A percentile compares a stretch with the other conserved stretches of the same genome.
These are phyloP conservation scores for Tolypocladium ophioglossoides DNA, from an alignment of 2,329 filamentous ascomycete genomes.

Conservation along the genomic window DNA sequence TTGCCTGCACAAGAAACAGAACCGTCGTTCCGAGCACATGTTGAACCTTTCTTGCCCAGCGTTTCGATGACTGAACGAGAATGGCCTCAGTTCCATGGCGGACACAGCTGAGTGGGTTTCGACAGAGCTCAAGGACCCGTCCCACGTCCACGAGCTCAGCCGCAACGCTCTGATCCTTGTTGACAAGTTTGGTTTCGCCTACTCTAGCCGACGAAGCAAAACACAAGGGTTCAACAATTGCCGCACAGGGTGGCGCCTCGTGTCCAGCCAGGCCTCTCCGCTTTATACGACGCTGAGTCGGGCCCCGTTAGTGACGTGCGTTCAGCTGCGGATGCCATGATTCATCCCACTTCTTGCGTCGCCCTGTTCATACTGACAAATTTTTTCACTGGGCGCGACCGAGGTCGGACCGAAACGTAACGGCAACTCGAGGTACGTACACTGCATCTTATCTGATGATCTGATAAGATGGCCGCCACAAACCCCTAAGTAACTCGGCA, in stretches of 20 bases:
- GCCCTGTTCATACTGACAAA: too few species aligned
- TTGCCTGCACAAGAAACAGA: too few species aligned
- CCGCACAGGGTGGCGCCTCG: background rate
- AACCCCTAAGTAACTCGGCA: too few species aligned
- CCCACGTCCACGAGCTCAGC: background rate
- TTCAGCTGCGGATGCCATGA: background rate
- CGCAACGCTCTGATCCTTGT: background rate
- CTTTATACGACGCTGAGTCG: too few species aligned
- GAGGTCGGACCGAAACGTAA: too few species aligned
- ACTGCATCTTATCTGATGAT: constrained; percentile 33
- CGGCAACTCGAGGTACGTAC: too few species aligned
- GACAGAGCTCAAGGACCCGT: background rate
- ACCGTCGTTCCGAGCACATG: background rate
- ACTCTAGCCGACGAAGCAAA: background rate
- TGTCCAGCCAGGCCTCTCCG: too few species aligned
- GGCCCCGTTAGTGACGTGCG: background rate
- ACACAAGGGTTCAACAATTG: background rate
- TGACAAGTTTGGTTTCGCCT: too few species aligned
- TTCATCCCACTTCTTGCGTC: background rate
- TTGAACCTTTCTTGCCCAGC: background rate
- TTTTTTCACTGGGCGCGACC: background rate
- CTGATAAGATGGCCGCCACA: constrained; percentile 26
- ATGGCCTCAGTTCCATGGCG: background rate
- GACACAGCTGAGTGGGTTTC: background rate
- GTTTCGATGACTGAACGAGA: background rate